These are phyloP conservation scores for Elongisporangium prolatum DNA, from an alignment of 352 stramenopile species.

Conservation along the genomic window DNA sequence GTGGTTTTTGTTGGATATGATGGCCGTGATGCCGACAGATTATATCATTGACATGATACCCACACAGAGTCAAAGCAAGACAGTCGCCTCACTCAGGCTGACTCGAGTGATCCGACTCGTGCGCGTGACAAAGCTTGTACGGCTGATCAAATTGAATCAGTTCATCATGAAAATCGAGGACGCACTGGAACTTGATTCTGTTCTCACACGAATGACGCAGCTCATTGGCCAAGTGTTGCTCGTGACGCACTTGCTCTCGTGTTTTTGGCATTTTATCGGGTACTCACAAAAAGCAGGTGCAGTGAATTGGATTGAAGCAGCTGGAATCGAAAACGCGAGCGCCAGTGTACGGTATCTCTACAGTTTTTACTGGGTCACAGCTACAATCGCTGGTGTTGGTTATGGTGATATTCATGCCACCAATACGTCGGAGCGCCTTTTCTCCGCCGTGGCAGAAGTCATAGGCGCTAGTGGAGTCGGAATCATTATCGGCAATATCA, in stretches of 20 bases:
- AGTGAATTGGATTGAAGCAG: conserved; percentile 43
- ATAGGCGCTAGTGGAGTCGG: conserved; percentile 75
- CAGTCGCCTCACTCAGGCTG: conserved; percentile 63
- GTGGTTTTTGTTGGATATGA: conserved; percentile 54
- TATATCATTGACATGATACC: conserved; percentile 28
- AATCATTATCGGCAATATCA: conserved; percentile 82
- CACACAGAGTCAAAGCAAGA: conserved; percentile 18
- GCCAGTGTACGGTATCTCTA: conserved; percentile 59
- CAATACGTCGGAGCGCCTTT: conserved; percentile 64
- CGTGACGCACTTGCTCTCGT: conserved; percentile 66
- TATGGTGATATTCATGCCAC: conserved; percentile 79
- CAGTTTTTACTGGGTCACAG: conserved; percentile 84
- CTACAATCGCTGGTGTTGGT: conserved; percentile 72
- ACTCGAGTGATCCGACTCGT: conserved; percentile 55
- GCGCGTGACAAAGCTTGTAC: conserved; percentile 64
- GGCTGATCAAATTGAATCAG: conserved; percentile 62
- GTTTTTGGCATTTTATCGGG: conserved; percentile 77
- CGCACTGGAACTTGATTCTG: conserved; percentile 54
- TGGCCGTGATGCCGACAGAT: conserved; percentile 49
- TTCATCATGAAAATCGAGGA: conserved; percentile 76
- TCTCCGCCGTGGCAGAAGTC: conserved; percentile 65
- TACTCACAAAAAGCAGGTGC: conserved; percentile 21
- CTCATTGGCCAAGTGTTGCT: conserved; percentile 68
- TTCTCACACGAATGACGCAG: conserved; percentile 51
- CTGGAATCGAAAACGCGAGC: conserved; percentile 17